Evolutionary conservation across 2,329 filamentous ascomycete species (phyloP), one percentile per base, ranked within the genome.

Genomic region (Cladosporium phlei): DNA sequence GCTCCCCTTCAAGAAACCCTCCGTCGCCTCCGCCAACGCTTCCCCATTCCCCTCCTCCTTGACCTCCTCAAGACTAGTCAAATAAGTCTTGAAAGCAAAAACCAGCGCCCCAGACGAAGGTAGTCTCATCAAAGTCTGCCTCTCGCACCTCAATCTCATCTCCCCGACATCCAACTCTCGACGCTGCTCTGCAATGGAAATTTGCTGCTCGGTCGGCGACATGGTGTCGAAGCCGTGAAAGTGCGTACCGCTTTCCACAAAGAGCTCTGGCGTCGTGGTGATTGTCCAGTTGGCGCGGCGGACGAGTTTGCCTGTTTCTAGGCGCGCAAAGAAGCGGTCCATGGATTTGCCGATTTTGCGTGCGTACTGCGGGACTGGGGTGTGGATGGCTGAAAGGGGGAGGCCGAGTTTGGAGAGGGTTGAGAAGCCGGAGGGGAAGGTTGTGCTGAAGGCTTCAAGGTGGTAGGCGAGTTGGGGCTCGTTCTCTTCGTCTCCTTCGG

Each of bases 21-120:
- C 79, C 58, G 83, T 78, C 2, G 80, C 80, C 27, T 62, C 54
- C 1, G 74, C 77, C 43, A 83, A 57, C 6, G 71, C 71, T 55
- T 75, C 72, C 0, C 73, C 78, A 59, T 59, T 60, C 0, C 79
- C 79, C 49, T 83, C 79, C 4, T 71, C 70, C 56, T 77, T 79
- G 35, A 84, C 64, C 40, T 78, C 69, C 29, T 55, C 54, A 6
- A 84, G 59, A 2, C 71, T 70, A 60, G 83, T 82, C 48, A 72
- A 65, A 60, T 82, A 83, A 12, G 80, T 83, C 62, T 82, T 80
- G 60, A 83, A 78, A 0, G 69, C 71, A 63, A 84, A 84, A 0
- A 82, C 70, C 16, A 83, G 39, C 6, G 77, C 78, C 43, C 69
- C 67, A 0, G 70, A 75, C 38, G 63, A 52, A 3, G 78, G 78